A percentile compares a stretch with the other conserved stretches of the same genome.
phyloP scores from a whole-genome alignment of 148 eudicot species.

The Agrostemma githago region DNA sequence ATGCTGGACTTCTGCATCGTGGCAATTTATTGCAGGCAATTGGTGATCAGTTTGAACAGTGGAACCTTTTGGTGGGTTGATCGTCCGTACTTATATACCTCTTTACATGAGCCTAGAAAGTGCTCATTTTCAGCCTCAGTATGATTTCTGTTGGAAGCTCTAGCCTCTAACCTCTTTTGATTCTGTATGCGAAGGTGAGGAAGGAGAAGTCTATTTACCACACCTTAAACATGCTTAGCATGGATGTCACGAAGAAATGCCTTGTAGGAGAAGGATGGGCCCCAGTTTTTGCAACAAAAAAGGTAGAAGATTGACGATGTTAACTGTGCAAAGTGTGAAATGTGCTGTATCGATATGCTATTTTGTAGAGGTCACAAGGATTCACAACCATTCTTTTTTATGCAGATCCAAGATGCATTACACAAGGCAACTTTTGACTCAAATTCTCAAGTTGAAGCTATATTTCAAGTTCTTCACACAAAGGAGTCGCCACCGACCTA shows the following conservation, averaged over 20 bases:
- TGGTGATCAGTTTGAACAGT: constrained; percentile 73
- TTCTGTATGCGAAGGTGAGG: constrained; percentile 51
- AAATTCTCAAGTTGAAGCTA: constrained; percentile 90
- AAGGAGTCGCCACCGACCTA: constrained; percentile 93
- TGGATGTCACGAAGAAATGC: constrained; percentile 96
- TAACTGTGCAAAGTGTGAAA: constrained; percentile 9
- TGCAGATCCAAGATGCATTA: constrained; percentile 88
- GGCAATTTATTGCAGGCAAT: constrained; percentile 65
- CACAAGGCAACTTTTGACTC: constrained; percentile 72
- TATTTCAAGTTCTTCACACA: constrained; percentile 76
- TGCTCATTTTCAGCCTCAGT: not conserved
- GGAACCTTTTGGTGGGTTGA: constrained; percentile 74
- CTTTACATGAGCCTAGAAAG: not conserved
- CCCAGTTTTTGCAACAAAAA: constrained; percentile 83
- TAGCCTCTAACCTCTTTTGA: not conserved
- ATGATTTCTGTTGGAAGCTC: not conserved
- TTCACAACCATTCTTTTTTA: constrained; percentile 18
- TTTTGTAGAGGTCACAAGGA: not conserved
- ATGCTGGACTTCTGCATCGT: constrained; percentile 71
- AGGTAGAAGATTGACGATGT: constrained; percentile 38
- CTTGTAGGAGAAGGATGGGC: constrained; percentile 99
- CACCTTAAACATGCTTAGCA: constrained; percentile 94
- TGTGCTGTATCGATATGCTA: not conserved
- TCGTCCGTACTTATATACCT: not conserved
- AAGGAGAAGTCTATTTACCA: constrained; percentile 90